phyloP scores from a whole-genome alignment of 2,329 filamentous ascomycete genomes.

The Aspergillus tamarii region DNA sequence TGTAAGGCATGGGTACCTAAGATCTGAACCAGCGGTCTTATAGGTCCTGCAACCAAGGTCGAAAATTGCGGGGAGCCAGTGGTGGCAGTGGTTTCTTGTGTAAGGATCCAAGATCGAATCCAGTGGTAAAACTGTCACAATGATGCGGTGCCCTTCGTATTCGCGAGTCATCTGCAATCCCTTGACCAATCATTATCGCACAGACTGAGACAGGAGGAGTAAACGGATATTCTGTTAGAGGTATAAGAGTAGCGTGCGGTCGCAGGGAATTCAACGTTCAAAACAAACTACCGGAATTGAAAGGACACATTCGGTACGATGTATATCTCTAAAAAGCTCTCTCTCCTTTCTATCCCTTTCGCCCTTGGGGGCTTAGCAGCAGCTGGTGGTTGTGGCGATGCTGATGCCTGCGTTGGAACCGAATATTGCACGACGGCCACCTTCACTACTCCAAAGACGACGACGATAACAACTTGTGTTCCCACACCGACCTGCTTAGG shows the following conservation, averaged over 20 bases:
- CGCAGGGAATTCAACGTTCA: not conserved
- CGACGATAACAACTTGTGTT: slow-evolving; percentile 3
- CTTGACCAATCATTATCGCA: not conserved
- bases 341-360: not conserved
- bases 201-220: not conserved
- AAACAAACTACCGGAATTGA: not conserved
- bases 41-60: not conserved
- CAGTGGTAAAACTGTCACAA: not conserved
- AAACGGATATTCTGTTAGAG: not conserved
- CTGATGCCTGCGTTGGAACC: slow-evolving; percentile 25
- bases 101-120: not conserved
- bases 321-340: not conserved
- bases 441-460: slow-evolving; percentile 17
- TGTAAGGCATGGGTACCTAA: not conserved
- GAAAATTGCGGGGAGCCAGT: not conserved
- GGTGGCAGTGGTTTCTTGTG: too few species aligned
- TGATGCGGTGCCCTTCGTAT: slow-evolving; percentile 1
- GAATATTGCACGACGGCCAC: slow-evolving; percentile 29
- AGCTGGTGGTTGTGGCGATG: slow-evolving; percentile 17
- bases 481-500: slow-evolving; percentile 1
- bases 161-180: not conserved
- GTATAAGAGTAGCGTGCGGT: not conserved
- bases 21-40: not conserved
- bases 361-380: not conserved
- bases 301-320: not conserved